Evolutionary conservation across 805 yeast genomes (phyloP), one percentile per base, ranked within the genome.

Genomic region (Yarrowia yakushimensis): DNA sequence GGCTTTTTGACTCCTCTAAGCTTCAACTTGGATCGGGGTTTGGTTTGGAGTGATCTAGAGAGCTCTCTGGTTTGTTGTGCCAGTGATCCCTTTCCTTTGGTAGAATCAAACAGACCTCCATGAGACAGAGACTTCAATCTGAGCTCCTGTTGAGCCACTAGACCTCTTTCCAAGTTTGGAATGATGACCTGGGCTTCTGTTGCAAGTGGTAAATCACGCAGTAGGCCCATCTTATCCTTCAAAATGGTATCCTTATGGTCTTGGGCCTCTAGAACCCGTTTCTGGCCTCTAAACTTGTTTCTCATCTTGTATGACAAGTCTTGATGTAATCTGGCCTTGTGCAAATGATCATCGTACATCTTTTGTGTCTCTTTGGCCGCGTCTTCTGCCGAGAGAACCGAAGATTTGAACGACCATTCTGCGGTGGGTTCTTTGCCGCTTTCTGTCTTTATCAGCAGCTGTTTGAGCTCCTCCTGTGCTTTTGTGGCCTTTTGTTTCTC

Each of bases 181-280:
- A 52, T 25, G 4, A 52, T 9, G 10, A 34, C 59, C 15, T 52
- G 59, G 7, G 43, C 43, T 17, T 52, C 59, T 2, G 25, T 17
- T 9, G 43, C 59, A 3, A 52, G 23, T 3, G 42, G 59, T 9
- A 52, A 8, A 23, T 27, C 43, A 4, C 59, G 41, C 18, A 52
- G n/a, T 0, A 52, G 43, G 1, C 59, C 59, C 59, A 52, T 52
- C 13, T 52, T 52, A 25, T 52, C 43, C 34, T 52, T 52, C 17
- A 52, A 34, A 23, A 52, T 8, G 23, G 11, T 52, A 9, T 52
- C 59, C 3, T 9, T 27, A 3, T n/a, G 20, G 6, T 52, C 22
- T n/a, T 52, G 59, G 4, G 59, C 59, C 10, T 52, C 59, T 11
- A 52, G 3, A 3, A 2, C 8, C 1, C 59, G 59, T 36, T 52